A percentile compares a stretch with the other conserved stretches of the same genome.
phyloP scores from a whole-genome alignment of 108 stramenopile genomes.

The Schizochytrium sp. region DNA sequence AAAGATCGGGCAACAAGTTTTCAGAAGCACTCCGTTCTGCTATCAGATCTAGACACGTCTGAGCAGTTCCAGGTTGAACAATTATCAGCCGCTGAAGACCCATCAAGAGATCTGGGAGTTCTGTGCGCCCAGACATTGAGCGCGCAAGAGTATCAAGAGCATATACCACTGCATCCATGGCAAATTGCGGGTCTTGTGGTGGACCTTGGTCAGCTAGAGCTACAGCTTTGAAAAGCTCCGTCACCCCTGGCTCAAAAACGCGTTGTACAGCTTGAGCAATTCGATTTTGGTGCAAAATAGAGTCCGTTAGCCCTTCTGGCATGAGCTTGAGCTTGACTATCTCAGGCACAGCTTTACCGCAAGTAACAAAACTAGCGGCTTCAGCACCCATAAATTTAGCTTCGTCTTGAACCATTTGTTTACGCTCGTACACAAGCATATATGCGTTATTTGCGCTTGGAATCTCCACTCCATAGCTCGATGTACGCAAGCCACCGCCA shows the following conservation, averaged over 20 bases:
- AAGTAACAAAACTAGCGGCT: background rate
- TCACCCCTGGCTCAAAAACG: background rate
- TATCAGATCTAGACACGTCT: background rate
- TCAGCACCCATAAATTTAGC: slow-evolving; percentile 14
- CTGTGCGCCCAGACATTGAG: background rate
- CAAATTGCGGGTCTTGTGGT: background rate
- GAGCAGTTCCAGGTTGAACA: background rate
- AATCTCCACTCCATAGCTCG: background rate
- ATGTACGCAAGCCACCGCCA: slow-evolving; percentile 67
- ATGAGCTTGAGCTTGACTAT: background rate
- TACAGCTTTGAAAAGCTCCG: background rate
- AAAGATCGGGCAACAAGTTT: background rate
- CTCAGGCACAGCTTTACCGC: background rate
- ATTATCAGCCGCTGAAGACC: background rate
- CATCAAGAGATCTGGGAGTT: slow-evolving; percentile 4
- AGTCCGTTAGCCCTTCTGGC: background rate
- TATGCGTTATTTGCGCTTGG: slow-evolving; percentile 62
- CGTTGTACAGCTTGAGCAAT: background rate
- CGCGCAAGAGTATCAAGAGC: slow-evolving; percentile 8
- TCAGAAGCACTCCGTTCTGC: background rate
- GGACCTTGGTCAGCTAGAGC: background rate
- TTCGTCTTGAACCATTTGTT: background rate
- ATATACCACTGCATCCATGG: background rate
- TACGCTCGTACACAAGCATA: slow-evolving; percentile 65
- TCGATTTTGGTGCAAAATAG: background rate